Percentiles rank a stretch among this genome's conserved stretches.
Conservation (phyloP, 192 early-diverging fungal genomes). For the Rhizophagus clarus region DNA sequence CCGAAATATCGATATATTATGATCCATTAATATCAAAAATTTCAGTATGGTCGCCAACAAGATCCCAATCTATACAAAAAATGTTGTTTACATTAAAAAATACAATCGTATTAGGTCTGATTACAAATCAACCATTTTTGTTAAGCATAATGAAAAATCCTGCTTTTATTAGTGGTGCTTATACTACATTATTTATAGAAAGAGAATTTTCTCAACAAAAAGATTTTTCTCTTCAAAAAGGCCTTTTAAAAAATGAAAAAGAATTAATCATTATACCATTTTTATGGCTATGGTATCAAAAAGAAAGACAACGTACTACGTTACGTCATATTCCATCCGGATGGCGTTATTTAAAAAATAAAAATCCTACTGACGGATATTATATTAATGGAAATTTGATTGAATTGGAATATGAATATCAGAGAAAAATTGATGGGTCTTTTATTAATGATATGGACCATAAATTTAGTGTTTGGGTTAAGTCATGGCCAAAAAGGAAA, state of each 20-base stretch:
- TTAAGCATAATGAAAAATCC: conserved; percentile 61
- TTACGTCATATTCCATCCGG: conserved; percentile 47
- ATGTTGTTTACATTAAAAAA: conserved; percentile 77
- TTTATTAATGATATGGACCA: conserved; percentile 38
- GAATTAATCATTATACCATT: conserved; percentile 45
- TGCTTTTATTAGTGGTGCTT: conserved; percentile 76
- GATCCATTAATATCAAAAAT: conserved; percentile 96
- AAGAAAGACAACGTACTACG: conserved; percentile 45
- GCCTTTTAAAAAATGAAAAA: conserved; percentile 48
- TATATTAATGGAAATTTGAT: conserved; percentile 38
- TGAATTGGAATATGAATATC: conserved; percentile 51
- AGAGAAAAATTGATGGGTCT: conserved; percentile 35
- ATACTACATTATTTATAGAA: not conserved
- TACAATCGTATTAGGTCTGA: conserved; percentile 56
- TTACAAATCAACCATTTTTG: conserved; percentile 61
- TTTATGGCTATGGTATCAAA: conserved; percentile 54
- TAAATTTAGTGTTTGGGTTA: conserved; percentile 34
- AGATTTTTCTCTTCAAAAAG: not conserved
- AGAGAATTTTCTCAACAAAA: not conserved
- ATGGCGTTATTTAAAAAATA: conserved; percentile 55
- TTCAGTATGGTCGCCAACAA: conserved; percentile 72
- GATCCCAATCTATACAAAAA: conserved; percentile 68
- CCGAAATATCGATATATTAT: conserved; percentile 91
- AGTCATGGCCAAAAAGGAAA: conserved; percentile 1
- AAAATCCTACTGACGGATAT: conserved; percentile 43